Evolutionary conservation across 768 basidiomycete species (phyloP).

Genomic region (Gautieria morchelliformis): DNA sequence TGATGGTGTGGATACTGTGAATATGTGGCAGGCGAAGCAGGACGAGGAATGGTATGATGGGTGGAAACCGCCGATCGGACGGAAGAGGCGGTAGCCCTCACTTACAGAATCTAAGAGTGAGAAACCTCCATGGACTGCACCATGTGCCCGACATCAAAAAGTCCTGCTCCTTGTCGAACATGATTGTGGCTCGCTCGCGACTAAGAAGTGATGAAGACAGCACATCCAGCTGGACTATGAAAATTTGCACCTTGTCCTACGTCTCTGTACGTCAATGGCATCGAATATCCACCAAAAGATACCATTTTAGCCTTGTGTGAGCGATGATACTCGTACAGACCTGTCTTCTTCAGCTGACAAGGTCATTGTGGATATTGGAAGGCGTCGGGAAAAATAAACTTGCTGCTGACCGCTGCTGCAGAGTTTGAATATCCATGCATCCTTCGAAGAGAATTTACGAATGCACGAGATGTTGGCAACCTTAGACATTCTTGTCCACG

Average conservation of each 20-base stretch:
- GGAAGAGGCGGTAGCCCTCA: no score
- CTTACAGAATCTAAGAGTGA: not conserved
- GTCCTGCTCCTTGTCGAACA: slow-evolving; percentile 68
- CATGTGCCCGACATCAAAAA: slow-evolving; percentile 99
- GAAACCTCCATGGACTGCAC: slow-evolving; percentile 74
- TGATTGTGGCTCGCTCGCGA: slow-evolving; percentile 87
- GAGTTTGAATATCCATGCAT: not conserved
- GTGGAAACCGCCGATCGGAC: no score
- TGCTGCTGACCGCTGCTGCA: not conserved
- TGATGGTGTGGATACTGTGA: not conserved
- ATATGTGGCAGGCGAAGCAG: no score
- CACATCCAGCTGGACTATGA: not conserved
- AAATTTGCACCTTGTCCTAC: slow-evolving; percentile 61
- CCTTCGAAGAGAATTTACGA: no score
- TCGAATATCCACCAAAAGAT: slow-evolving; percentile 88
- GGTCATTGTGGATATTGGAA: no score
- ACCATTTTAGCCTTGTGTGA: slow-evolving; percentile 87
- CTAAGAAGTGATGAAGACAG: slow-evolving; percentile 29
- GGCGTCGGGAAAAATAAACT: no score
- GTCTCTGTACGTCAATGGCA: slow-evolving; percentile 83
- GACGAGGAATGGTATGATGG: no score
- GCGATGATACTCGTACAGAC: slow-evolving; percentile 84
- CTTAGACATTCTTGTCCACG: no score
- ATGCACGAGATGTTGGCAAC: no score
- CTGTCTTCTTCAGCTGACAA: slow-evolving; percentile 48